phyloP scores from a whole-genome alignment of 2,329 filamentous ascomycete genomes.

The Sclerotinia trifoliorum region DNA sequence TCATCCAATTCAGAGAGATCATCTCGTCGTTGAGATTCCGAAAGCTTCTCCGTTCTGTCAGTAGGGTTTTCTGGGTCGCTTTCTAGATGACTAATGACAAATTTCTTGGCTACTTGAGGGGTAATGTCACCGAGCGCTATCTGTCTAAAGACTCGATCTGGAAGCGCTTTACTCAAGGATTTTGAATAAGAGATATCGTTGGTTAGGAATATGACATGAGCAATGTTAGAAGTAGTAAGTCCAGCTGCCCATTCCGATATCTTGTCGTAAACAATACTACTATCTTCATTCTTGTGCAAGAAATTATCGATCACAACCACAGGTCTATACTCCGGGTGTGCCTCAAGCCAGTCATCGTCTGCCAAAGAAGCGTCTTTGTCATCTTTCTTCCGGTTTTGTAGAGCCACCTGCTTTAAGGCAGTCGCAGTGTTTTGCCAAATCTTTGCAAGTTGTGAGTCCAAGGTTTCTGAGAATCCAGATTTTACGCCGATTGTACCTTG shows the following conservation, averaged over 20 bases:
- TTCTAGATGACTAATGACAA: constrained; percentile 80
- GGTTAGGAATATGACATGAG: constrained; percentile 92
- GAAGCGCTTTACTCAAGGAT: constrained; percentile 79
- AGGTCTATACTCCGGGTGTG: constrained; percentile 78
- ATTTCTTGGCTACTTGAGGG: constrained; percentile 81
- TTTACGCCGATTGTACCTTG: constrained; percentile 94
- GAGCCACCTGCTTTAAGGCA: constrained; percentile 74
- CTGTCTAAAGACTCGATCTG: constrained; percentile 85
- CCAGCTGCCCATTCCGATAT: constrained; percentile 87
- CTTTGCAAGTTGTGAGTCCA: constrained; percentile 85
- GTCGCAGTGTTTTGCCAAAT: constrained; percentile 81
- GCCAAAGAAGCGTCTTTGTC: constrained; percentile 71
- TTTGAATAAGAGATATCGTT: constrained; percentile 88
- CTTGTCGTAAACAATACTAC: constrained; percentile 68
- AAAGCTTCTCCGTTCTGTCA: constrained; percentile 34
- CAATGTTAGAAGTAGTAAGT: constrained; percentile 81
- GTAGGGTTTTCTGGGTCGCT: constrained; percentile 41
- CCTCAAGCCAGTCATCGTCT: constrained; percentile 86
- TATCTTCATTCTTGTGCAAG: constrained; percentile 71
- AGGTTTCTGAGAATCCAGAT: constrained; percentile 87
- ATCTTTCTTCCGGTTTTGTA: constrained; percentile 66
- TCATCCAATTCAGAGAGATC: constrained; percentile 73
- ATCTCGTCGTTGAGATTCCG: constrained; percentile 35
- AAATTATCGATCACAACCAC: constrained; percentile 93
- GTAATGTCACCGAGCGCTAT: constrained; percentile 84